A percentile compares a stretch with the other conserved stretches of the same genome.
Conservation (phyloP, 2,329 filamentous ascomycete genomes). For the Pseudogymnoascus sp. region DNA sequence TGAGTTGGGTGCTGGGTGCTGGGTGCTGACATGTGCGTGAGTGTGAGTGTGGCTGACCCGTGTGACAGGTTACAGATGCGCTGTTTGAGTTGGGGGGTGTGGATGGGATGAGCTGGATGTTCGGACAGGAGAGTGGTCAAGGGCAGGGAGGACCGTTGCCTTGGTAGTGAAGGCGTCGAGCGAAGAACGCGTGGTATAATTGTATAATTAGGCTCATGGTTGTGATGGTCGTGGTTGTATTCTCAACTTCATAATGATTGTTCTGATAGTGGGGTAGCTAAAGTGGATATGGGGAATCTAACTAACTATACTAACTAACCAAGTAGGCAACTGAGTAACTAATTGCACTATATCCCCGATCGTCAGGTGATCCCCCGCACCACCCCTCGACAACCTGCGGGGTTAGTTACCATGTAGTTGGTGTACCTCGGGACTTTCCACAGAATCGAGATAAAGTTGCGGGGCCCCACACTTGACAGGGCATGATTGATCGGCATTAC, state of each 20-base stretch:
- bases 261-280: not conserved
- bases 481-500: not conserved
- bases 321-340: not conserved
- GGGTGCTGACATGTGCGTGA: conserved; percentile 1
- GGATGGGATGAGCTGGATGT: conserved; percentile 18
- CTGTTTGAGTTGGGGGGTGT: conserved; percentile 21
- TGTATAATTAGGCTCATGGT: not conserved
- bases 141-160: not conserved
- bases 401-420: not conserved
- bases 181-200: not conserved
- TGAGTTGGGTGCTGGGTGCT: conserved; percentile 28
- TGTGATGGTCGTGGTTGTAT: not conserved
- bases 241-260: not conserved
- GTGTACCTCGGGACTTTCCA: not conserved
- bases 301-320: not conserved
- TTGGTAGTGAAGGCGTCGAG: not conserved
- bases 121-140: conserved; percentile 13
- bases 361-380: not conserved
- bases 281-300: not conserved
- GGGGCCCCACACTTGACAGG: conserved; percentile 4
- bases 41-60: conserved; percentile 7
- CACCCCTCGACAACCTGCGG: not conserved
- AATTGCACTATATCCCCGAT: not conserved
- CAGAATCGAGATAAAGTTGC: conserved; percentile 5
- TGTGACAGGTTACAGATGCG: conserved; percentile 24